Evolutionary conservation across 164 flowering plant genomes (phyloP).

Genomic region (grape (Vitis vinifera)): DNA sequence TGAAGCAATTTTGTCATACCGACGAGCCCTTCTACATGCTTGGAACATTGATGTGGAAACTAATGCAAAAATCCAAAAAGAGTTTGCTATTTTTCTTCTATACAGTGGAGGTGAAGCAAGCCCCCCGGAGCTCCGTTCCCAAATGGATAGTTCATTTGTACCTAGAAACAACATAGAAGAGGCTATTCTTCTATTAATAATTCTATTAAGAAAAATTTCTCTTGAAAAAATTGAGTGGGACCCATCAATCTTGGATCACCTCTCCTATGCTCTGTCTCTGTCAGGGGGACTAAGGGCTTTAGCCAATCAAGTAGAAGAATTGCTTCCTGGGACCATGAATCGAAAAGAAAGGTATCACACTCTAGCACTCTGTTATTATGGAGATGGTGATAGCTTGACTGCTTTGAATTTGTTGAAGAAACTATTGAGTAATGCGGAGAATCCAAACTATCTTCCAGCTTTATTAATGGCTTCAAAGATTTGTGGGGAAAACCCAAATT

Average conservation of each 20-base stretch:
- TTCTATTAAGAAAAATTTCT: conserved; percentile 54
- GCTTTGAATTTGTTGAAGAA: conserved; percentile 72
- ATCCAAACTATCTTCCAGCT: conserved; percentile 40
- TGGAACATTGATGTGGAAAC: conserved; percentile 83
- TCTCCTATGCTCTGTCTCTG: conserved; percentile 72
- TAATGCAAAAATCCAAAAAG: conserved; percentile 63
- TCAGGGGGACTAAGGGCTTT: conserved; percentile 55
- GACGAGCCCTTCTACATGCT: conserved; percentile 72
- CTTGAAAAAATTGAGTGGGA: conserved; percentile 70
- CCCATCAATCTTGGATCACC: conserved; percentile 77
- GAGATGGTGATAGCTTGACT: conserved; percentile 56
- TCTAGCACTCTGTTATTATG: conserved; percentile 79
- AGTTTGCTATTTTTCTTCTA: conserved; percentile 80
- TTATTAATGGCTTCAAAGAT: conserved; percentile 80
- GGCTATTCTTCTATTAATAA: conserved; percentile 69
- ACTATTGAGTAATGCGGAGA: conserved; percentile 43
- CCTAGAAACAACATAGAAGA: conserved; percentile 92
- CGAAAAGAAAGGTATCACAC: conserved; percentile 50
- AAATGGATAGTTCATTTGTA: conserved; percentile 71
- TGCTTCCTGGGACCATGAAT: conserved; percentile 60
- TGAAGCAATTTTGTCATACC: conserved; percentile 66
- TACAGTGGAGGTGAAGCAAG: conserved; percentile 81
- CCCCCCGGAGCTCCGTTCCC: conserved; percentile 84
- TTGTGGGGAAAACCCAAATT: conserved; percentile 43
- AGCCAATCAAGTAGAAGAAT: conserved; percentile 66